Evolutionary conservation across 305 asterid species (phyloP).

Genomic region (Solanum aculeatissimum): DNA sequence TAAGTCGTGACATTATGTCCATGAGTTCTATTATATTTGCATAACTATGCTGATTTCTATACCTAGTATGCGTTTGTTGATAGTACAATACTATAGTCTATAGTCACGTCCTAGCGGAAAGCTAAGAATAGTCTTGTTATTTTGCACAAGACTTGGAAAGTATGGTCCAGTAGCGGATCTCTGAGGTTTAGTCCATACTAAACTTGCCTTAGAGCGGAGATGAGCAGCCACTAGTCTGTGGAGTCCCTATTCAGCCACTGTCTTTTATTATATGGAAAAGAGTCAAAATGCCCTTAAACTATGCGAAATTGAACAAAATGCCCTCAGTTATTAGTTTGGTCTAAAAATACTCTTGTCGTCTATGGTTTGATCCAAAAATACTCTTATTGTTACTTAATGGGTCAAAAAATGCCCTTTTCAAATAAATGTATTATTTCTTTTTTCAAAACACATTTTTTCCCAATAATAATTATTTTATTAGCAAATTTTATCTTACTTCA

Average conservation of each 20-base stretch:
- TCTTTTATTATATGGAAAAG: background rate
- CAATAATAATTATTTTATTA: background rate
- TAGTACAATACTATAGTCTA: background rate
- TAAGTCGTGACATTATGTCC: background rate
- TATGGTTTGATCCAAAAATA: background rate
- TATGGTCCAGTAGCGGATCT: background rate
- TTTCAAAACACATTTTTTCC: too few relatives aligned
- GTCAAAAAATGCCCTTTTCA: background rate
- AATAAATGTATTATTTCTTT: too few relatives aligned
- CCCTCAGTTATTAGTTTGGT: background rate
- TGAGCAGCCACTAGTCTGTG: background rate
- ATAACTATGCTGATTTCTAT: background rate
- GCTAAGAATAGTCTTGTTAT: background rate
- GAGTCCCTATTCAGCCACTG: background rate
- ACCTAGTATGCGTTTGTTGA: background rate
- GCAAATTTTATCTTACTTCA: background rate
- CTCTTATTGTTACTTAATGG: too few relatives aligned
- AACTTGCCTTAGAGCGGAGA: background rate
- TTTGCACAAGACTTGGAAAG: background rate
- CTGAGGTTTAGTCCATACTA: background rate
- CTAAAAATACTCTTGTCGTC: background rate
- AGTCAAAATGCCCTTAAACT: background rate
- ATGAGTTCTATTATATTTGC: background rate
- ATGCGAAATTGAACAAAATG: too few relatives aligned
- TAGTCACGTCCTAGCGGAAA: background rate